Base-by-base conservation (phyloP, 2,329 filamentous ascomycete species). In the Clonostachys rhizophaga region DNA sequence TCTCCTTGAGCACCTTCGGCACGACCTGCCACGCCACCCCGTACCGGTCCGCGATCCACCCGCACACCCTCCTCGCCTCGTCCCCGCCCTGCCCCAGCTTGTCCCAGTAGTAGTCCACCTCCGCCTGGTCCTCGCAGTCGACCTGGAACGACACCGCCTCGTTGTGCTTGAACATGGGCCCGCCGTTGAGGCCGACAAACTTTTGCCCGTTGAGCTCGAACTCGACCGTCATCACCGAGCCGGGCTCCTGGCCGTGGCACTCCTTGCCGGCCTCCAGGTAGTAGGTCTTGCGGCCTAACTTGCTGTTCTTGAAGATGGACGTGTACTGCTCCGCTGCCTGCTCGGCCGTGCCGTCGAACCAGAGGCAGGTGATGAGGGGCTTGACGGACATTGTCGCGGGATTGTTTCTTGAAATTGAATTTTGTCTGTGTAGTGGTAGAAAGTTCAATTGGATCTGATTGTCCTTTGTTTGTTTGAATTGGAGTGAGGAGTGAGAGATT, bases 1-100 rank as follows among this genome's bases (percentile, higher is more conserved):
- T 56, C 46, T 63, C 57, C 54, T 60, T 61, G 45, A 75, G 50
- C 17, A 43, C 50, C 49, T 49, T 63, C 5, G 73, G 72, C 40
- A 70, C 57, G 34, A 76, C 59, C 62, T 77, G 74, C 73, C 74
- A 76, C 12, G 58, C 53, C 11, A 76, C 56, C 5, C 73, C 73
- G 53, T 64, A 75, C 57, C 64, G 66, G 52, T 76, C 72, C 6
- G 55, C 60, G 40, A 74, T 42, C 73, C 72, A 76, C 4, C 72
- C 70, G 50, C 73, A 75, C 47, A 62, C 55, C 53, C 66, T 60
- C 46, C 59, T 62, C 8, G 55, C 50, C 49, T 55, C 54, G 43
- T 70, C 65, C 2, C 66, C 69, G 5, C 66, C 71, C 43, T 68
- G 65, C 9, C 59, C 50, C 24, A 76, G 61, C 57, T 62, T 68